Percentiles rank a stretch among this genome's conserved stretches.
phyloP scores from a whole-genome alignment of 805 yeast species.

The Kazachstania viticola region DNA sequence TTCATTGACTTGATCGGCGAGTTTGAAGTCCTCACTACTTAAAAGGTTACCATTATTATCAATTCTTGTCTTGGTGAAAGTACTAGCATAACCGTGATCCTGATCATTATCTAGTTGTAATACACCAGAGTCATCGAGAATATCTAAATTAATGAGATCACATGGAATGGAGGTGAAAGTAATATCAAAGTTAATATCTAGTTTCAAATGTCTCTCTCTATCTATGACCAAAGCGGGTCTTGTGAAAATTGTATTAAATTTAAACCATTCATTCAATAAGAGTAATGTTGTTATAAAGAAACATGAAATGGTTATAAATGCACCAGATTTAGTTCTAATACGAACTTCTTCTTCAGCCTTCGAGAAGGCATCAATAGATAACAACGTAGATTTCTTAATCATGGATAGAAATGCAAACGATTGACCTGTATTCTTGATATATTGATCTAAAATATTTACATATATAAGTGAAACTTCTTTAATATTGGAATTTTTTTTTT shows the following conservation, averaged over 20 bases:
- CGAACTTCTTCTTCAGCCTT: slow-evolving; percentile 91
- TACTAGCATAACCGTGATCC: slow-evolving; percentile 63
- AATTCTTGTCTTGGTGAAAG: slow-evolving; percentile 57
- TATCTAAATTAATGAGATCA: slow-evolving; percentile 66
- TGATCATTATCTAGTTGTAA: slow-evolving; percentile 57
- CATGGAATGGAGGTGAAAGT: slow-evolving; percentile 82
- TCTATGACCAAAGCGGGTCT: slow-evolving; percentile 85
- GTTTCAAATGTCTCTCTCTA: slow-evolving; percentile 58
- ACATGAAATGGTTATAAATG: slow-evolving; percentile 70
- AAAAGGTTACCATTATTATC: slow-evolving; percentile 38
- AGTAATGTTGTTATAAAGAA: slow-evolving; percentile 47
- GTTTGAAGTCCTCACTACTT: slow-evolving; percentile 37
- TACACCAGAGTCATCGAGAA: slow-evolving; percentile 84
- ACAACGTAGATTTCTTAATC: slow-evolving; percentile 22
- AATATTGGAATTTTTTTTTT: too few species aligned
- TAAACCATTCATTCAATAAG: slow-evolving; percentile 61
- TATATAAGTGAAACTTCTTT: background rate
- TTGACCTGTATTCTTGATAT: too few species aligned
- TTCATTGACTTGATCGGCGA: slow-evolving; percentile 46
- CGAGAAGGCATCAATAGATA: slow-evolving; percentile 77
- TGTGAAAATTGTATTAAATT: slow-evolving; percentile 54
- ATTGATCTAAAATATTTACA: too few species aligned
- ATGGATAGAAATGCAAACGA: slow-evolving; percentile 1
- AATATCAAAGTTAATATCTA: slow-evolving; percentile 72
- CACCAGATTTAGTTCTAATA: slow-evolving; percentile 82